These are phyloP conservation scores for Botrytis pseudocinerea DNA, from an alignment of 2,329 filamentous ascomycete genomes.

Conservation along the genomic window DNA sequence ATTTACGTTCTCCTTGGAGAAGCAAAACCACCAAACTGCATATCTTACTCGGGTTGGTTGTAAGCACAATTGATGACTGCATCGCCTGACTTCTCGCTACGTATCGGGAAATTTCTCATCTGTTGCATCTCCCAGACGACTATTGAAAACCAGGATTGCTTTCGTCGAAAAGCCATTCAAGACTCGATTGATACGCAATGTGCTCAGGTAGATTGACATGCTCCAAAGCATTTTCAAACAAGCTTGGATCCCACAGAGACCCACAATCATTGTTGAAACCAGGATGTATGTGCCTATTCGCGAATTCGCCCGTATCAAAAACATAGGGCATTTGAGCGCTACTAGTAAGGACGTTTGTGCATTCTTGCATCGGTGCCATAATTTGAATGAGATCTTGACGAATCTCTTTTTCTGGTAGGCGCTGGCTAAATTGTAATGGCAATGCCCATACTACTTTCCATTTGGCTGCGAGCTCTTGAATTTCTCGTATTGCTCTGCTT, in stretches of 20 bases:
- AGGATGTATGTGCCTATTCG: not conserved
- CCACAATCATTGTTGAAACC: not conserved
- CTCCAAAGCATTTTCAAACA: conserved; percentile 9
- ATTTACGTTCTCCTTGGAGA: not conserved
- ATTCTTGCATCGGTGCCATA: no score
- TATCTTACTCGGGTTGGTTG: not conserved
- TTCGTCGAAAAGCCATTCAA: conserved; percentile 13
- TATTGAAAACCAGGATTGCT: not conserved
- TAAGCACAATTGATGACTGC: not conserved
- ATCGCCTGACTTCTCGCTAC: not conserved
- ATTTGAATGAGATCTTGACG: not conserved
- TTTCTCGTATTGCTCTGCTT: conserved; percentile 5
- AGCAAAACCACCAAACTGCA: not conserved
- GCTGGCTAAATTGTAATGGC: not conserved
- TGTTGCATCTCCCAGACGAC: no score
- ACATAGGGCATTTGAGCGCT: not conserved
- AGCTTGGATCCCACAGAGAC: not conserved
- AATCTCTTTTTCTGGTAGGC: not conserved
- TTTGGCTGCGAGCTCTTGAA: conserved; percentile 6
- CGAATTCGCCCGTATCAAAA: not conserved
- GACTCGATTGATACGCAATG: conserved; percentile 11
- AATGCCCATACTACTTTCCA: conserved; percentile 8
- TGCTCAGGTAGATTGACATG: conserved; percentile 3
- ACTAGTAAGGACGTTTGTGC: not conserved
- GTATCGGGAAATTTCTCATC: not conserved